A percentile compares a stretch with the other conserved stretches of the same genome.
Conservation (phyloP, 1,284 basidiomycete species). For the Pseudozyma tsukubaensis region DNA sequence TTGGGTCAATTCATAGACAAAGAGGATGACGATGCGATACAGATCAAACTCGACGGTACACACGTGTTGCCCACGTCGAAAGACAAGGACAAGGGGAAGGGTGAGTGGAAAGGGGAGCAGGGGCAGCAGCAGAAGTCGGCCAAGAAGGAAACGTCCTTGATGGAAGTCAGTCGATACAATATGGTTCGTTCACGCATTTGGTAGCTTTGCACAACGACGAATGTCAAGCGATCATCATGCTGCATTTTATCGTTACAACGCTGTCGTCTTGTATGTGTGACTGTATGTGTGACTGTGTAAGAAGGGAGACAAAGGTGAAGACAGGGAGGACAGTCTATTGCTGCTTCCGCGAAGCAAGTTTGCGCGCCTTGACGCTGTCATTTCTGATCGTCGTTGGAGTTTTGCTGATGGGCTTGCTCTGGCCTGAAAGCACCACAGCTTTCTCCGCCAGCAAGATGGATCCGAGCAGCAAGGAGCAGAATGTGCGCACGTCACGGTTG, state of each 20-base stretch:
- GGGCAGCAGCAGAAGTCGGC: constrained; percentile 9
- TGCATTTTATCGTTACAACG: too few species aligned
- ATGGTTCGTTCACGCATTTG: constrained; percentile 65
- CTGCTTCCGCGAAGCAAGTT: constrained; percentile 14
- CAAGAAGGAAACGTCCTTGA: constrained; percentile 44
- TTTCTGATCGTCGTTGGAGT: constrained; percentile 5
- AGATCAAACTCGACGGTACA: constrained; percentile 56
- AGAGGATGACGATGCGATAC: constrained; percentile 57
- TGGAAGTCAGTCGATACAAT: constrained; percentile 66
- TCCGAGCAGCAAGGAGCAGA: constrained; percentile 28
- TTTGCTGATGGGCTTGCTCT: background rate
- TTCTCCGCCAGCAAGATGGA: constrained; percentile 28
- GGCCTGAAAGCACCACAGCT: constrained; percentile 12
- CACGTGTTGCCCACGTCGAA: constrained; percentile 24
- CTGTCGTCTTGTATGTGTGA: background rate
- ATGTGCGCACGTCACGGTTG: constrained; percentile 15
- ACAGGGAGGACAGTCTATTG: constrained; percentile 1
- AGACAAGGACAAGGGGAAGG: constrained; percentile 1
- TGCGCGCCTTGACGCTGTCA: constrained; percentile 10
- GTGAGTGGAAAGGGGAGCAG: constrained; percentile 2
- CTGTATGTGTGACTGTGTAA: background rate
- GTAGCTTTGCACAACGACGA: constrained; percentile 19
- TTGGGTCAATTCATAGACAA: constrained; percentile 52
- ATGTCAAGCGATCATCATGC: background rate
- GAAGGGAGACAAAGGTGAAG: background rate